Conservation (phyloP, 805 yeast species). For the Metschnikowia hibisci region DNA sequence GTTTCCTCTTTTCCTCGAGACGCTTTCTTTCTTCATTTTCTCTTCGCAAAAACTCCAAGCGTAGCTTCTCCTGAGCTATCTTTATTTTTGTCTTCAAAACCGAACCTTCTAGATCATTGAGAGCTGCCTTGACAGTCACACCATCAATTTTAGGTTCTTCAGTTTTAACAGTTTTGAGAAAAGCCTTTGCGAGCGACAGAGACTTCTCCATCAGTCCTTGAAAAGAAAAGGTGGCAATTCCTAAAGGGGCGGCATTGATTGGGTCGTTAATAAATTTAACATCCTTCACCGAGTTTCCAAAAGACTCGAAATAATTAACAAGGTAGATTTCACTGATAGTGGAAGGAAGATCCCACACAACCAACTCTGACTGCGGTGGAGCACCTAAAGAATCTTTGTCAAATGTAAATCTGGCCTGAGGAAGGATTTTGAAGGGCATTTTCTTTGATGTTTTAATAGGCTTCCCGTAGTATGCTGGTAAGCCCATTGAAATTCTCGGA, state of each 20-base stretch:
- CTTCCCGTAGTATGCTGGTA: constrained; percentile 30
- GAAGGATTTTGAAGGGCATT: constrained; percentile 41
- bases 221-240: constrained; percentile 61
- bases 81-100: constrained; percentile 29
- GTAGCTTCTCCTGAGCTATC: constrained; percentile 28
- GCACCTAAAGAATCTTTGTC: constrained; percentile 75
- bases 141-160: constrained; percentile 47
- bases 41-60: constrained; percentile 22
- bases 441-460: constrained; percentile 39
- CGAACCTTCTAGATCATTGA: constrained; percentile 45
- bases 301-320: constrained; percentile 51
- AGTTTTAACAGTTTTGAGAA: constrained; percentile 24
- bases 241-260: constrained; percentile 71
- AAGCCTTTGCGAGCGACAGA: constrained; percentile 31
- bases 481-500: constrained; percentile 34
- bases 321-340: constrained; percentile 45
- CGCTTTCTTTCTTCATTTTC: constrained; percentile 34
- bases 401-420: constrained; percentile 43
- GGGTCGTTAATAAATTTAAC: constrained; percentile 65
- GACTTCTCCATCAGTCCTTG: constrained; percentile 52
- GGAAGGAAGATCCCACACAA: constrained; percentile 63
- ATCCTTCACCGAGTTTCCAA: constrained; percentile 58
- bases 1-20: constrained; percentile 3
- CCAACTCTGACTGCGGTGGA: constrained; percentile 65
- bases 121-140: constrained; percentile 46